A percentile compares a stretch with the other conserved stretches of the same genome.
Evolutionary conservation across 306 rosid species (phyloP).

Genomic region (Quercus variabilis): DNA sequence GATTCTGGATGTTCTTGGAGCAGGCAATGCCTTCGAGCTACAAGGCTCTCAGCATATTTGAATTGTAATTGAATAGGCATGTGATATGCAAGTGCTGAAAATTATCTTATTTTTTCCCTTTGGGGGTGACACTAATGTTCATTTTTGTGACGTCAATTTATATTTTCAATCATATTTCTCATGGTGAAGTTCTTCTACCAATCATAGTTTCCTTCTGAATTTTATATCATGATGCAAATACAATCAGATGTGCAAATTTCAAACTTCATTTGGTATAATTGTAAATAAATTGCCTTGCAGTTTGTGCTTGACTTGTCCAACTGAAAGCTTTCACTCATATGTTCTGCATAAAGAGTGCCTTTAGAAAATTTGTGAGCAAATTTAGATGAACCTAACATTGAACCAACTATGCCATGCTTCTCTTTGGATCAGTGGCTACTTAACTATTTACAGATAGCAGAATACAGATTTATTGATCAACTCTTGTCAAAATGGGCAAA

Average conservation of each 20-base stretch:
- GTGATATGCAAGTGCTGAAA: neutral
- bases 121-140: no score
- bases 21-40: no score
- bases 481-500: neutral
- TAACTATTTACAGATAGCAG: no score
- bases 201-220: no score
- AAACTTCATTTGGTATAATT: neutral
- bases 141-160: no score
- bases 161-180: no score
- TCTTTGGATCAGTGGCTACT: neutral
- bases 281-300: neutral
- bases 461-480: neutral
- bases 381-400: neutral
- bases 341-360: neutral
- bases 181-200: no score
- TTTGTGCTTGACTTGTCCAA: neutral
- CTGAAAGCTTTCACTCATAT: neutral
- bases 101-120: neutral
- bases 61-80: neutral
- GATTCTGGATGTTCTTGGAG: conserved; percentile 13
- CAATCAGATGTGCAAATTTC: neutral
- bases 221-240: no score
- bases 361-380: neutral
- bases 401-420: no score
- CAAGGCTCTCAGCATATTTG: no score